These are phyloP conservation scores for Exsudoporus frostii DNA, from an alignment of 768 basidiomycete species.

Conservation along the genomic window DNA sequence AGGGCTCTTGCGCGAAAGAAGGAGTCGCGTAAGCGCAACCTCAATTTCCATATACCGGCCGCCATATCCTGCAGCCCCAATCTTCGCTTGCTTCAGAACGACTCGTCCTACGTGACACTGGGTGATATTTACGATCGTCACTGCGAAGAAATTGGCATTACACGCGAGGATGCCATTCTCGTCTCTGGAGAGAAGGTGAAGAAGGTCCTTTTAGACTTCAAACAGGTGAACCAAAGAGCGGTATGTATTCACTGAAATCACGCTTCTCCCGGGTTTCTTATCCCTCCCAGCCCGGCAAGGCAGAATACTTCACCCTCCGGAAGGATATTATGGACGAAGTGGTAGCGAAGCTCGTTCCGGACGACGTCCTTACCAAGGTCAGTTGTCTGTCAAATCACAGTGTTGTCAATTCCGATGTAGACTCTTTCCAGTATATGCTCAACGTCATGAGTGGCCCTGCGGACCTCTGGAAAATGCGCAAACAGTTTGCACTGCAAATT, in stretches of 20 bases:
- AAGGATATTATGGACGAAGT: constrained; percentile 91
- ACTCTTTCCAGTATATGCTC: constrained; percentile 73
- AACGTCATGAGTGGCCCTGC: constrained; percentile 78
- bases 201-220: constrained; percentile 59
- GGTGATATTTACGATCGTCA: constrained; percentile 94
- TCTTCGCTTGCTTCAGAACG: constrained; percentile 85
- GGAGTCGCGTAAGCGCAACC: constrained; percentile 88
- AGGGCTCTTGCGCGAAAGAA: constrained; percentile 86
- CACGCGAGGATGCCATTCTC: constrained; percentile 85
- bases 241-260: constrained; percentile 19
- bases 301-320: constrained; percentile 66
- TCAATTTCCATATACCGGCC: constrained; percentile 88
- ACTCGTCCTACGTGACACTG: constrained; percentile 85
- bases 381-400: constrained; percentile 6
- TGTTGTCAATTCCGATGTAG: neutral
- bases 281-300: constrained; percentile 49
- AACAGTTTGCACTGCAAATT: constrained; percentile 90
- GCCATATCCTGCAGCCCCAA: constrained; percentile 80
- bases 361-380: constrained; percentile 82
- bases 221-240: constrained; percentile 44
- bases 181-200: constrained; percentile 83
- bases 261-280: neutral
- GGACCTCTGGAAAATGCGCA: constrained; percentile 95
- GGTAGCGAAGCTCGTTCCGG: constrained; percentile 81
- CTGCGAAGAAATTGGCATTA: constrained; percentile 70